phyloP scores from a whole-genome alignment of 139 green algal genomes.

The Nannochloris sp. region DNA sequence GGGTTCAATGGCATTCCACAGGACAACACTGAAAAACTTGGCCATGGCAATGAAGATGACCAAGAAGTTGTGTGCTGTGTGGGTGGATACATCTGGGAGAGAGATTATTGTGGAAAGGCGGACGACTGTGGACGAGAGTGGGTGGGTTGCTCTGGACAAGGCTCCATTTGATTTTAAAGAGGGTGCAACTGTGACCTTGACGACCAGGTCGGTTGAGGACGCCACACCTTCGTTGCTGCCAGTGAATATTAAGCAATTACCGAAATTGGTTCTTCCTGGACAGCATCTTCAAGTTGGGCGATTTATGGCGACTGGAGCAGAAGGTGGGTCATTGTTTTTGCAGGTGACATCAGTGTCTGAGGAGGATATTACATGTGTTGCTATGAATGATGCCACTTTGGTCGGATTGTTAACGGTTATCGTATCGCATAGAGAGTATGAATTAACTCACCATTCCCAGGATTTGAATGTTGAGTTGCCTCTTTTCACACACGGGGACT shows the following conservation, averaged over 20 bases:
- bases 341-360: conserved; percentile 34
- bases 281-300: conserved; percentile 63
- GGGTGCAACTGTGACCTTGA: conserved; percentile 45
- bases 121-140: conserved; percentile 17
- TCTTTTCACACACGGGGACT: conserved; percentile 36
- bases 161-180: conserved; percentile 12
- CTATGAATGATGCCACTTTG: conserved; percentile 58
- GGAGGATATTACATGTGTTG: conserved; percentile 43
- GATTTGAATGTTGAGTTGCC: conserved; percentile 53
- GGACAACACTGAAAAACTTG: conserved; percentile 60
- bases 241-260: conserved; percentile 42
- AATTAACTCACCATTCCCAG: conserved; percentile 8
- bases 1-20: conserved; percentile 50
- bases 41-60: conserved; percentile 49
- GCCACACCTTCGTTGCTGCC: conserved; percentile 39
- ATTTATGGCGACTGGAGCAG: conserved; percentile 61
- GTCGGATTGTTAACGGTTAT: conserved; percentile 69
- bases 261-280: conserved; percentile 42
- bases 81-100: conserved; percentile 66
- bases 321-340: conserved; percentile 59
- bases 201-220: conserved; percentile 31
- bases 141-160: conserved; percentile 61
- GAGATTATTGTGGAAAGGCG: conserved; percentile 31
- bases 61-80: conserved; percentile 59
- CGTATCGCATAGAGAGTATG: conserved; percentile 11